Percentiles rank a stretch among this genome's conserved stretches.
phyloP scores from a whole-genome alignment of 345 rosid genomes.

The Eucalyptus polyanthemos region DNA sequence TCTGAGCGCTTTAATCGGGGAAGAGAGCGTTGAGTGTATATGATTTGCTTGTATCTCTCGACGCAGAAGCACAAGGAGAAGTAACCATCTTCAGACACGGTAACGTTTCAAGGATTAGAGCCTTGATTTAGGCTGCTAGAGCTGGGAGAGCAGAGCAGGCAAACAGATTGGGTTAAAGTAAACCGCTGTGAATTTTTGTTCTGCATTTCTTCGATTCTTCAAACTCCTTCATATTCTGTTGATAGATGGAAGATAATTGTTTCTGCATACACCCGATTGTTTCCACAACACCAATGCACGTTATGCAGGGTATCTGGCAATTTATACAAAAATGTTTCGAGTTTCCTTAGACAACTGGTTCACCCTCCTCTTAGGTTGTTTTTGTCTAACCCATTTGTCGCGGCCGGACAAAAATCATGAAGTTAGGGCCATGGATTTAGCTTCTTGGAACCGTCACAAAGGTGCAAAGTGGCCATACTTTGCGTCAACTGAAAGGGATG shows the following conservation, averaged over 20 bases:
- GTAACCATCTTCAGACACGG: background rate
- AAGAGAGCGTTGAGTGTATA: rapidly evolving
- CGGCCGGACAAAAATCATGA: background rate
- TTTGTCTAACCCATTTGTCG: background rate
- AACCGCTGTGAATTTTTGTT: background rate
- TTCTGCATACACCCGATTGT: background rate
- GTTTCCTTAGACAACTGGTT: background rate
- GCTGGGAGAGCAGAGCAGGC: background rate
- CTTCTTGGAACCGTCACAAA: background rate
- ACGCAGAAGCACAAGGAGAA: background rate
- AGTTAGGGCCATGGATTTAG: background rate
- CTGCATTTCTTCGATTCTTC: background rate
- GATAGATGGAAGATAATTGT: background rate
- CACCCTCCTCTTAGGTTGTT: background rate
- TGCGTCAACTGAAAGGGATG: background rate
- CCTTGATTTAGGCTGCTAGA: background rate
- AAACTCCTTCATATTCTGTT: background rate
- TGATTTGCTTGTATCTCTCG: background rate
- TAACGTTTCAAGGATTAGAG: background rate
- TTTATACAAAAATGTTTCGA: background rate
- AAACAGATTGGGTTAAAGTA: background rate
- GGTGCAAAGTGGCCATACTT: background rate
- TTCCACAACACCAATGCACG: background rate
- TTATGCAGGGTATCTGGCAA: background rate
- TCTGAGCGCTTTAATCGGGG: background rate